Evolutionary conservation across 192 early-diverging fungal genomes (phyloP), one percentile per base, ranked within the genome.

Genomic region (Coemansia sp.): DNA sequence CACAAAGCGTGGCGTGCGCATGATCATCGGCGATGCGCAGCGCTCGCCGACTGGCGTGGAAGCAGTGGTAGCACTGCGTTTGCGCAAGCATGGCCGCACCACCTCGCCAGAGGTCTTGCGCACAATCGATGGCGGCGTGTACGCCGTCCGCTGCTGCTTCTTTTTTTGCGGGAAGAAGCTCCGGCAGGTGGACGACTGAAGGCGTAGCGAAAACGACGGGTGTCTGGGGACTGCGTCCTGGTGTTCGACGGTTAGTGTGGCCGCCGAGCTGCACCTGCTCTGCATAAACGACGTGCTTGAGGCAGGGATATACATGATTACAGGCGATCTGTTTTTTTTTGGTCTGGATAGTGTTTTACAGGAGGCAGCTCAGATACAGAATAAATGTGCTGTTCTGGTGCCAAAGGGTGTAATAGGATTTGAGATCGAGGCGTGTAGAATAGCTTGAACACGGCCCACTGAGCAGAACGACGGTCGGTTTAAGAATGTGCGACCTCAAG

Each of bases 1-100:
- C 15, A 91, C 89, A 37, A 76, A 87, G 70, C 87, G 85, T 20
- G 72, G 76, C 3, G 83, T 79, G 8, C 72, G 71, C 62, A 71
- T 59, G 26, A 8, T 37, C 25, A 49, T 4, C 24, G 64, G 55
- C 21, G 46, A 26, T n/a, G 51, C 44, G 56, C 46, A 48, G 61
- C 34, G 53, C 31, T 48, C 24, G 36, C 25, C 14, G 12, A 28
- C 37, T 15, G 36, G 37, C 17, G 57, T 50, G 10, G 58, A 21
- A 18, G 34, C 23, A 4, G 36, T n/a, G 10, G 57, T 50, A 2
- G 61, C 28, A 18, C 61, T 71, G 61, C 63, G 69, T 24, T 48
- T 61, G 54, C 72, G 71, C 55, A 81, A 64, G 51, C 73, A 75
- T 3, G 79, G 67, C 23, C 74, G 60, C 56, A 81, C 79, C 44